A percentile compares a stretch with the other conserved stretches of the same genome.
Conservation (phyloP, 2,329 filamentous ascomycete species). For the Neofusicoccum laricinum region DNA sequence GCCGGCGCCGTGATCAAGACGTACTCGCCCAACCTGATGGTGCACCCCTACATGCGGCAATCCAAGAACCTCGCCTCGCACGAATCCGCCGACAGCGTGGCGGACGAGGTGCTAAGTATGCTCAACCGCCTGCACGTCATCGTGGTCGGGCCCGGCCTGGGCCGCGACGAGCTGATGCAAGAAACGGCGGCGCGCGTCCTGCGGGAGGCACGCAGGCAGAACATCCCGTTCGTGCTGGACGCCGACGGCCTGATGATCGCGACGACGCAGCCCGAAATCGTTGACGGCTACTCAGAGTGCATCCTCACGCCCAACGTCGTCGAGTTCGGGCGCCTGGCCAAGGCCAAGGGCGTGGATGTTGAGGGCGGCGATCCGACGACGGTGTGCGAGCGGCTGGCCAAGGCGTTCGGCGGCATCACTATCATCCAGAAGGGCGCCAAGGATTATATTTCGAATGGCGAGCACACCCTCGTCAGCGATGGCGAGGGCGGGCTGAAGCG, state of each 20-base stretch:
- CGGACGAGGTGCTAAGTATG: constrained; percentile 70
- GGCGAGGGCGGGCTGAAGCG: constrained; percentile 80
- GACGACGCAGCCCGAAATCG: constrained; percentile 69
- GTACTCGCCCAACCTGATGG: constrained; percentile 98
- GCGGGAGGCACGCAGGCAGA: constrained; percentile 67
- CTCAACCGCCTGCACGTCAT: constrained; percentile 85
- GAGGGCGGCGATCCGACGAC: constrained; percentile 50
- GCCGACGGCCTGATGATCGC: constrained; percentile 84
- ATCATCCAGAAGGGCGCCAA: constrained; percentile 83
- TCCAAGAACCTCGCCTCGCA: constrained; percentile 55
- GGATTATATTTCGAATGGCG: constrained; percentile 81
- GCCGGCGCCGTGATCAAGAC: constrained; percentile 88
- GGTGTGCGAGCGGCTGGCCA: constrained; percentile 68
- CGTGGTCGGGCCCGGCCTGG: constrained; percentile 88
- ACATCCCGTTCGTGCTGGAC: constrained; percentile 82
- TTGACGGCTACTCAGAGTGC: constrained; percentile 77
- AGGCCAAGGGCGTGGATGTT: constrained; percentile 67
- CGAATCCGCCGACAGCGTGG: constrained; percentile 61
- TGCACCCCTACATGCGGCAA: constrained; percentile 92
- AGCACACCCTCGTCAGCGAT: constrained; percentile 71
- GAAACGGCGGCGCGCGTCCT: constrained; percentile 79
- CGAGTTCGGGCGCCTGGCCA: constrained; percentile 81
- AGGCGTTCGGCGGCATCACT: constrained; percentile 79
- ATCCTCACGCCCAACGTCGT: constrained; percentile 94
- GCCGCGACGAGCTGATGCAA: constrained; percentile 86